These are phyloP conservation scores for Kazachstania taianensis DNA, from an alignment of 805 yeast species.

Conservation along the genomic window DNA sequence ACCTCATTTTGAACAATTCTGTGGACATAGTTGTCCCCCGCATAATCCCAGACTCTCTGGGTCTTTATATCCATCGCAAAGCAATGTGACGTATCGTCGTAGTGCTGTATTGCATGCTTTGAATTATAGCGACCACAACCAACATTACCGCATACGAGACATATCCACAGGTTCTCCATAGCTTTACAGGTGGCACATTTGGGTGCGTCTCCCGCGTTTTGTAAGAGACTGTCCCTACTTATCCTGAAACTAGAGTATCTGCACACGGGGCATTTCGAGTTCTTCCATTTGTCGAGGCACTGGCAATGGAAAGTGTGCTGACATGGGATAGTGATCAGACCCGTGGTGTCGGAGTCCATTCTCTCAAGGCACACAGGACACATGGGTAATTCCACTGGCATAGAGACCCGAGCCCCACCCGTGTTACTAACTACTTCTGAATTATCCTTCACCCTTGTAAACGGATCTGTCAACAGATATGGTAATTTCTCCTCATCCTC, in stretches of 20 bases:
- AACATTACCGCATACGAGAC: slow-evolving; percentile 82
- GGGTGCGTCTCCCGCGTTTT: slow-evolving; percentile 22
- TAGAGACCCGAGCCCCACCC: slow-evolving; percentile 9
- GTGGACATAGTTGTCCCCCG: slow-evolving; percentile 85
- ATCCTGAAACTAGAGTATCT: slow-evolving; percentile 50
- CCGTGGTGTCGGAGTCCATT: slow-evolving; percentile 73
- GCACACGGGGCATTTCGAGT: slow-evolving; percentile 86
- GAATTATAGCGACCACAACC: slow-evolving; percentile 85
- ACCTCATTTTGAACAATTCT: slow-evolving; percentile 72
- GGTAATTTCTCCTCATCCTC: slow-evolving; percentile 37
- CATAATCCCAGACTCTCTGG: slow-evolving; percentile 91
- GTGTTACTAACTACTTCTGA: no score
- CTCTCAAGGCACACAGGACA: slow-evolving; percentile 90
- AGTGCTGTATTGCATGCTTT: slow-evolving; percentile 81
- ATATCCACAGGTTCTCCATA: slow-evolving; percentile 68
- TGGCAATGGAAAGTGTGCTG: slow-evolving; percentile 90
- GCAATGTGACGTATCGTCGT: slow-evolving; percentile 67
- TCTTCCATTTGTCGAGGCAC: slow-evolving; percentile 81
- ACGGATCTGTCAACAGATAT: slow-evolving; percentile 63
- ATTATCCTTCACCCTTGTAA: slow-evolving; percentile 37
- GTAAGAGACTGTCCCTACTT: slow-evolving; percentile 19
- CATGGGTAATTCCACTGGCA: slow-evolving; percentile 60
- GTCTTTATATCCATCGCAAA: slow-evolving; percentile 81
- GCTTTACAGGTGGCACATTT: slow-evolving; percentile 50
- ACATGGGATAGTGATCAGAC: slow-evolving; percentile 78